Conservation (phyloP, 352 stramenopile species). For the Elongisporangium undulatum region DNA sequence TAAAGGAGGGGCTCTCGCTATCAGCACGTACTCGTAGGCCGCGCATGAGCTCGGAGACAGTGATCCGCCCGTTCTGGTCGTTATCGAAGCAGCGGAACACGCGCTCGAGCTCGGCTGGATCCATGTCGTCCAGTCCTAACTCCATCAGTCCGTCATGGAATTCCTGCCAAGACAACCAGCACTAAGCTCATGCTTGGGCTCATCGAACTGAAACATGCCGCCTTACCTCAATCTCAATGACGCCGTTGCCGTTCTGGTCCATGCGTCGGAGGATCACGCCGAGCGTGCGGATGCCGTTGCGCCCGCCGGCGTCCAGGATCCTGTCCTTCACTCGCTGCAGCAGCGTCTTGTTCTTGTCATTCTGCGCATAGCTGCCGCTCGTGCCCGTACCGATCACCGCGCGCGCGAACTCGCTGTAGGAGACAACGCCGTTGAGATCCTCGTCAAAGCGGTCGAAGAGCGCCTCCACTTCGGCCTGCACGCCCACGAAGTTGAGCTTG, state of each 20-base stretch:
- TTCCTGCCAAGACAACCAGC: slow-evolving; percentile 20
- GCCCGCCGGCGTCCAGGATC: slow-evolving; percentile 58
- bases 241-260: slow-evolving; percentile 74
- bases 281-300: slow-evolving; percentile 73
- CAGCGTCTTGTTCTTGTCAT: slow-evolving; percentile 12
- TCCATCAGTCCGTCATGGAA: slow-evolving; percentile 51
- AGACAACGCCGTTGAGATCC: slow-evolving; percentile 71
- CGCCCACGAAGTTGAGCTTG: slow-evolving; percentile 86
- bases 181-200: no score
- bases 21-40: slow-evolving; percentile 57
- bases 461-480: slow-evolving; percentile 77
- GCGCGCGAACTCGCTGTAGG: slow-evolving; percentile 69
- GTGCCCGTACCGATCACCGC: slow-evolving; percentile 33
- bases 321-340: slow-evolving; percentile 38
- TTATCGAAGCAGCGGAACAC: slow-evolving; percentile 78
- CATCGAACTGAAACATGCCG: background rate
- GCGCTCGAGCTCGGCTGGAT: slow-evolving; percentile 37
- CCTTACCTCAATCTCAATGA: slow-evolving; percentile 56
- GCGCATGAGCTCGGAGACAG: slow-evolving; percentile 86
- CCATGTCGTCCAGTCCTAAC: slow-evolving; percentile 30
- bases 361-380: background rate
- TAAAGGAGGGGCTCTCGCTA: background rate
- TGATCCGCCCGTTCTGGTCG: slow-evolving; percentile 81
- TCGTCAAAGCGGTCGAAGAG: slow-evolving; percentile 89
- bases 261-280: slow-evolving; percentile 65